Evolutionary conservation across 208 protist genomes (phyloP), one percentile per base, ranked within the genome.

Genomic region (Trypanosoma theileri): DNA sequence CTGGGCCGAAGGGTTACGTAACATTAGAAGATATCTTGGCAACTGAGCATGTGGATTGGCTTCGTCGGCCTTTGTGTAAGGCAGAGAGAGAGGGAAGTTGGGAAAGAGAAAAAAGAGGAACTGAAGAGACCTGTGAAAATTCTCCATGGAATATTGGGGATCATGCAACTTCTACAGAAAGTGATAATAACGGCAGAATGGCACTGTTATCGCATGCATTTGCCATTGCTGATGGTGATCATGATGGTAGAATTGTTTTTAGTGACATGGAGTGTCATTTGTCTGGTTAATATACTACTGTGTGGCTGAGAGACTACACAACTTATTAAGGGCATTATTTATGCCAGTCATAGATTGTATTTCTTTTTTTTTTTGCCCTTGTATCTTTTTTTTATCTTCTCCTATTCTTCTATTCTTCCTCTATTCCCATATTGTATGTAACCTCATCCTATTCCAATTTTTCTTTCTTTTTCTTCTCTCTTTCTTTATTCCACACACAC

Each of bases 1-100:
- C 85, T 0, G 85, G 85, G 0, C 3, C 50, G 7, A 91, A 91
- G 57, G 80, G 82, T 22, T 91, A 79, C 31, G 71, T 88, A 9
- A 82, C 82, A 10, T 19, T 73, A 12, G 65, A 66, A 3, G 85
- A 91, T 48, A 21, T 91, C 8, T 16, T 80, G 16, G 31, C 7
- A 26, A 53, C 65, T 2, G 74, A 80, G n/a, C 4, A 59, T n/a
- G 53, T 59, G 16, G 55, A 65, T n/a, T 66, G 68, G 52, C 56
- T 73, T 24, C 51, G 64, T 48, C 40, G 4, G 12, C 65, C 65
- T 9, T n/a, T 68, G 17, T 42, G 35, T 31, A 42, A 35, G 28
- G 28, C 6, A 6, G 28, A 21, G n/a, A 21, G 19, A 68, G 12
- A 13, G 22, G n/a, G 22, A 17, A 17, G 19, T n/a, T n/a, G n/a